A percentile compares a stretch with the other conserved stretches of the same genome.
These are phyloP conservation scores for Phytophthora multivora DNA, from an alignment of 352 stramenopile genomes.

Conservation along the genomic window DNA sequence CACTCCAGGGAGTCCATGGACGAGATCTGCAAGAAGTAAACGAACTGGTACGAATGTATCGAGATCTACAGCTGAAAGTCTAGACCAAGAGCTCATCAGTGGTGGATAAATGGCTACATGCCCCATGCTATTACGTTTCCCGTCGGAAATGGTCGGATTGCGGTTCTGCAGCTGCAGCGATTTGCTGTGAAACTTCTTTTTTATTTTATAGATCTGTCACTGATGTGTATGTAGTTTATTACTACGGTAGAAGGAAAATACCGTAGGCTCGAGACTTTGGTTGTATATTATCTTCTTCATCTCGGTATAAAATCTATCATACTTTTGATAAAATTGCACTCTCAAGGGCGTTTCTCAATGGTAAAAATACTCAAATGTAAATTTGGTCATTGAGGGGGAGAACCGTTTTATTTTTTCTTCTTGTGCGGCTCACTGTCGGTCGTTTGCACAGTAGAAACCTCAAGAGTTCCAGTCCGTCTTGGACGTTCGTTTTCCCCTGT, in stretches of 20 bases:
- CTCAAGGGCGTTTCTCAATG: constrained; percentile 20
- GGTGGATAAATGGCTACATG: not conserved
- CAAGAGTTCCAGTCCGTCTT: constrained; percentile 2
- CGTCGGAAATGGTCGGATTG: constrained; percentile 2
- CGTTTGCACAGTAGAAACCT: constrained; percentile 15
- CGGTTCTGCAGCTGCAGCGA: constrained; percentile 12
- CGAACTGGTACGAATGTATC: not conserved
- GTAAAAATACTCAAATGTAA: constrained; percentile 30
- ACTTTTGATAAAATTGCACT: too few species aligned
- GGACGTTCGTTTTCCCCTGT: not conserved
- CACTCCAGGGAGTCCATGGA: not conserved
- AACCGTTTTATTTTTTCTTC: constrained; percentile 27
- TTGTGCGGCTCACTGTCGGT: constrained; percentile 12
- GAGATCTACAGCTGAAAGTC: too few species aligned
- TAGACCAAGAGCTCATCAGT: not conserved
- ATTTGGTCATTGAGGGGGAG: not conserved
- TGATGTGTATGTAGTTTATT: too few species aligned
- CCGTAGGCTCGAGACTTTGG: too few species aligned
- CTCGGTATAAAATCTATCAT: too few species aligned
- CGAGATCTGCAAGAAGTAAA: not conserved
- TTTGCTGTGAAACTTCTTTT: constrained; percentile 1
- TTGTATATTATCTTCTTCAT: too few species aligned
- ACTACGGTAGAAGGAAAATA: too few species aligned
- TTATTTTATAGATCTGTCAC: too few species aligned
- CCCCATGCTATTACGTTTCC: not conserved